phyloP scores from a whole-genome alignment of 1,284 basidiomycete species.

The Malassezia equina region DNA sequence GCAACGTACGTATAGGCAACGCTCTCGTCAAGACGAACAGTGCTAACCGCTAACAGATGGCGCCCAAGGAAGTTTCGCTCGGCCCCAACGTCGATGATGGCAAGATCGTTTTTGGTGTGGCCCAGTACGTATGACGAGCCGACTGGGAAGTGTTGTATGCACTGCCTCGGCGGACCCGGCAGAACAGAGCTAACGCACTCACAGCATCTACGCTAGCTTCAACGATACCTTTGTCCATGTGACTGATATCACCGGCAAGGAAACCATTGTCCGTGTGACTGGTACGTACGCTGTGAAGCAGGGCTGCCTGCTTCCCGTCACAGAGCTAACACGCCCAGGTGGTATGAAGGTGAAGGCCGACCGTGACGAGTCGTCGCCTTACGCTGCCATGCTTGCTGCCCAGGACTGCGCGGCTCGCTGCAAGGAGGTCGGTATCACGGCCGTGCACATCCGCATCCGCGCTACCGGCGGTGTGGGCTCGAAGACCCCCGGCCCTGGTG shows the following conservation, averaged over 20 bases:
- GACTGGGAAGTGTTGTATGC: not conserved
- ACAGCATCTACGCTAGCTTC: conserved; percentile 55
- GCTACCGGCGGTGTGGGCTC: conserved; percentile 97
- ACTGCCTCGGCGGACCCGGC: conserved; percentile 3
- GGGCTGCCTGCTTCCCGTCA: not conserved
- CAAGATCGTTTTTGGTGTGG: conserved; percentile 48
- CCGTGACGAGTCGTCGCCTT: conserved; percentile 97
- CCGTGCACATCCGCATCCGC: conserved; percentile 92
- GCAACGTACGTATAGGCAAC: conserved; percentile 10
- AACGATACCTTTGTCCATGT: conserved; percentile 99
- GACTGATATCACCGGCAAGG: conserved; percentile 96
- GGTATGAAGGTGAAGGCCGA: conserved; percentile 99
- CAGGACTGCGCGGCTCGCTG: conserved; percentile 92
- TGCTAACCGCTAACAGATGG: conserved; percentile 31
- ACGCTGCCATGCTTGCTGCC: conserved; percentile 98
- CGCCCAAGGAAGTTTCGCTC: conserved; percentile 47
- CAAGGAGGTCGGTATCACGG: conserved; percentile 97
- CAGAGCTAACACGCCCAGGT: conserved; percentile 51
- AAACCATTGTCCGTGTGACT: conserved; percentile 96
- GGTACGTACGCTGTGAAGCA: conserved; percentile 54
- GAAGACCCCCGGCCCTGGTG: conserved; percentile 97
- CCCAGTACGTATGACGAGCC: conserved; percentile 32
- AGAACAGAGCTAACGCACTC: conserved; percentile 2
- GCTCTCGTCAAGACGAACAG: not conserved
- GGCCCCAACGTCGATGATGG: conserved; percentile 47